These are phyloP conservation scores for Cryptococcus sp. DNA, from an alignment of 1,284 basidiomycete genomes.

Conservation along the genomic window DNA sequence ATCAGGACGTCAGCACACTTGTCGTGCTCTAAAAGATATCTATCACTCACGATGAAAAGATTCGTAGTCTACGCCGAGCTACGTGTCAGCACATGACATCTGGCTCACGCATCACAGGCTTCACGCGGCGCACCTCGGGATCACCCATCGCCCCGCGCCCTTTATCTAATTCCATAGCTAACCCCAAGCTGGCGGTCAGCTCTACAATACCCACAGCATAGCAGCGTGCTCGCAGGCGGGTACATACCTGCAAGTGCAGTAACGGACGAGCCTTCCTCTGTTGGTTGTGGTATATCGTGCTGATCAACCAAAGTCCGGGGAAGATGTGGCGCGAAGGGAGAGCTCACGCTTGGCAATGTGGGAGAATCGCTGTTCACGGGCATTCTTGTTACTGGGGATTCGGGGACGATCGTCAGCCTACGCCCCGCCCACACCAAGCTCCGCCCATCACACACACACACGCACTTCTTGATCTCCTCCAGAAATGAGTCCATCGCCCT, in stretches of 20 bases:
- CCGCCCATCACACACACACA: too few species aligned
- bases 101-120: neutral
- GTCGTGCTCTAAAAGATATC: constrained; percentile 13
- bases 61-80: constrained; percentile 70
- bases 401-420: neutral
- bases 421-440: neutral
- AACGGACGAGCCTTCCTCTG: constrained; percentile 61
- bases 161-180: constrained; percentile 27
- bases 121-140: constrained; percentile 30
- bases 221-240: neutral
- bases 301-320: too few species aligned
- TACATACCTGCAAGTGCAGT: constrained; percentile 74
- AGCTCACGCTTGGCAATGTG: constrained; percentile 62
- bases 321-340: too few species aligned
- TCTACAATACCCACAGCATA: neutral
- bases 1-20: neutral
- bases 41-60: constrained; percentile 70
- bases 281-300: neutral
- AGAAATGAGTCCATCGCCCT: constrained; percentile 90
- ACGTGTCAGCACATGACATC: neutral
- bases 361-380: constrained; percentile 76
- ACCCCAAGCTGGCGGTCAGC: constrained; percentile 15
- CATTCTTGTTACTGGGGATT: constrained; percentile 72
- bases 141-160: constrained; percentile 14
- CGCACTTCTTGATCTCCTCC: constrained; percentile 87